Base-by-base conservation (phyloP, 768 basidiomycete genomes). In the Paxillus rubicundulus region DNA sequence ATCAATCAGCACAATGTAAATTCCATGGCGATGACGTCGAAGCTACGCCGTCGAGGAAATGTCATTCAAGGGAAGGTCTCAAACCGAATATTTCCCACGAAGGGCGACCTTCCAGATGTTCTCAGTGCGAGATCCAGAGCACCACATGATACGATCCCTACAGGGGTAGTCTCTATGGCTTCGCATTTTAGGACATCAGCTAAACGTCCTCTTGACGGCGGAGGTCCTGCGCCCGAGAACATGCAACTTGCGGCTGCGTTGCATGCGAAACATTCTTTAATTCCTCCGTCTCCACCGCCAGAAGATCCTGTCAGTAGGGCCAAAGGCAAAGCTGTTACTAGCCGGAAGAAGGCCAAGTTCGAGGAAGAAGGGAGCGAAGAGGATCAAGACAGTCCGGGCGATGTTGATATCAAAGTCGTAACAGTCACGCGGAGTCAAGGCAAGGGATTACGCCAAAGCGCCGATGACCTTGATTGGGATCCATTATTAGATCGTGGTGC, bases 261-360 rank as follows among this genome's bases (percentile, higher is more conserved):
- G 8, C 47, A 50, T 34, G 43, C 66, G 45, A 68, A 71, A 7
- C 60, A 65, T 18, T 48, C 61, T 24, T 76, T 87, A 44, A 64
- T 88, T 47, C 85, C 86, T 7, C 86, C 87, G 16, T 87, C 88
- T 16, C 87, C 87, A n/a, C 82, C 85, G 16, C 77, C 78, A 3
- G 70, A 69, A 20, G 63, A 70, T 34, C 56, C 64, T 47, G 51
- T 47, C 47, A 62, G 69, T 21, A 81, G 76, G 60, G 71, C 67
- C 34, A 79, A 73, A 53, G 66, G 64, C 12, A 76, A 70, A 49
- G 51, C 58, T n/a, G 57, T 56, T n/a, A 49, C 55, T 20, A 49
- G 61, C 51, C 71, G 80, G 54, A 86, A 84, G 71, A 83, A 80
- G 61, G 65, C 69, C 17, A 82, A 77, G 61, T 48, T 78, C n/a